A percentile compares a stretch with the other conserved stretches of the same genome.
Conservation (phyloP, 2,329 filamentous ascomycete species). For the Dactylellina haptotyla region DNA sequence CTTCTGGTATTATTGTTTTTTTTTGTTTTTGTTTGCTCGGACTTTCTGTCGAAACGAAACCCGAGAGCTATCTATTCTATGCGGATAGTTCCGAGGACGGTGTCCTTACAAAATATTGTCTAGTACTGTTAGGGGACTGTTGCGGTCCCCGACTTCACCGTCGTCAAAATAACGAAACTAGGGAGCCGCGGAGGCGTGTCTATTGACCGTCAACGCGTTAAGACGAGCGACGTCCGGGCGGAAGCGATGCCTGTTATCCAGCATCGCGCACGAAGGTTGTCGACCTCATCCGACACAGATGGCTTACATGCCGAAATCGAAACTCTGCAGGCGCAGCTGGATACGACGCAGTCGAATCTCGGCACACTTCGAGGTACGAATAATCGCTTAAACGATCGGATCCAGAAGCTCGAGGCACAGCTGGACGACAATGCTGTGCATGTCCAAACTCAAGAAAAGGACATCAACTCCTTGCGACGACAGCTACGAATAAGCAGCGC, state of each 20-base stretch:
- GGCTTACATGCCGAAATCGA: slow-evolving; percentile 48
- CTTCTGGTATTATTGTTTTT: slow-evolving; percentile 2
- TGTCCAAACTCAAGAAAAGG: slow-evolving; percentile 51
- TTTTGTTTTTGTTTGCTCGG: slow-evolving; percentile 17
- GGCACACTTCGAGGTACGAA: slow-evolving; percentile 45
- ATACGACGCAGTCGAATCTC: slow-evolving; percentile 50
- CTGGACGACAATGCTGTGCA: slow-evolving; percentile 52
- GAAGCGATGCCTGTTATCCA: slow-evolving; percentile 52
- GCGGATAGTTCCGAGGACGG: slow-evolving; percentile 45
- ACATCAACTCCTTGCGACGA: slow-evolving; percentile 52
- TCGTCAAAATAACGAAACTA: slow-evolving; percentile 54
- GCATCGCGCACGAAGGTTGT: slow-evolving; percentile 50
- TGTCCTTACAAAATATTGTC: slow-evolving; percentile 41
- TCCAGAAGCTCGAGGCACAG: slow-evolving; percentile 51
- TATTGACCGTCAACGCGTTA: slow-evolving; percentile 53
- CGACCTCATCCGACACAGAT: slow-evolving; percentile 46
- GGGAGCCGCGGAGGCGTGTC: slow-evolving; percentile 54
- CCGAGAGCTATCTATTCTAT: slow-evolving; percentile 45
- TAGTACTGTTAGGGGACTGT: slow-evolving; percentile 52
- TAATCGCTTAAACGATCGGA: slow-evolving; percentile 47
- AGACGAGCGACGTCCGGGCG: slow-evolving; percentile 47
- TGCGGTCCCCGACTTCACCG: slow-evolving; percentile 52
- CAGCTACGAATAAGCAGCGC: slow-evolving; percentile 52
- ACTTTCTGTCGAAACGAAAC: slow-evolving; percentile 10
- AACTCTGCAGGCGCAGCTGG: slow-evolving; percentile 50